Evolutionary conservation across 2,329 filamentous ascomycete genomes (phyloP).

Genomic region (Xylariaceae sp.): DNA sequence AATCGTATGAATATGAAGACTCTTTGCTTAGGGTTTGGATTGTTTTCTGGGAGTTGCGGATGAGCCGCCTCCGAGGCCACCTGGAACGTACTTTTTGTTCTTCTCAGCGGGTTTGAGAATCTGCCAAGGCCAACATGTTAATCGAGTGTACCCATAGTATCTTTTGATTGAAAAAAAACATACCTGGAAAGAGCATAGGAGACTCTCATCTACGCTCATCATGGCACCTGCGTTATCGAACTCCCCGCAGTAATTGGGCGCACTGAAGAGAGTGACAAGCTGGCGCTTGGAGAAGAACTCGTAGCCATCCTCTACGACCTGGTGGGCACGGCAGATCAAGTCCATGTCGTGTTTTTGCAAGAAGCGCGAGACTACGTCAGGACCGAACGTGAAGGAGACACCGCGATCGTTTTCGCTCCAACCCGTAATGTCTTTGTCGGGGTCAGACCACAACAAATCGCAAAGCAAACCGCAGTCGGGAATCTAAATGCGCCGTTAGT

Average conservation of each 20-base stretch:
- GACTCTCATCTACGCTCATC: constrained; percentile 99
- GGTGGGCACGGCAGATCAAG: constrained; percentile 95
- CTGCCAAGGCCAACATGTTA: constrained; percentile 44
- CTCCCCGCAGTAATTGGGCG: constrained; percentile 98
- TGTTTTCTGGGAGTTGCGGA: constrained; percentile 68
- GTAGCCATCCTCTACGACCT: constrained; percentile 98
- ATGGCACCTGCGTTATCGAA: constrained; percentile 99
- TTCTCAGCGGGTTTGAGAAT: constrained; percentile 99
- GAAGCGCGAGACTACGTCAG: constrained; percentile 95
- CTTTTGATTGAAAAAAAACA: not conserved
- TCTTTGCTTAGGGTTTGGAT: constrained; percentile 60
- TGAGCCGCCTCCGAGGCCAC: constrained; percentile 66
- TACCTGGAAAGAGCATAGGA: constrained; percentile 98
- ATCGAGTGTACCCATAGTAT: not conserved
- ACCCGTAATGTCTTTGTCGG: constrained; percentile 97
- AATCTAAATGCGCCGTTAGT: constrained; percentile 59
- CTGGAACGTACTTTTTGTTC: constrained; percentile 99
- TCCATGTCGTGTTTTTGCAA: constrained; percentile 99
- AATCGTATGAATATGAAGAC: constrained; percentile 69
- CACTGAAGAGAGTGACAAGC: constrained; percentile 94
- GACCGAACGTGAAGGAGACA: constrained; percentile 97
- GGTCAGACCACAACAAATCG: constrained; percentile 97
- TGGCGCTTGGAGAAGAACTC: constrained; percentile 99
- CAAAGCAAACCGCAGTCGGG: constrained; percentile 96
- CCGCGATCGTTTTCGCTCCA: constrained; percentile 99